These are phyloP conservation scores for Talaromyces sp. DNA, from an alignment of 2,329 filamentous ascomycete species.

Conservation along the genomic window DNA sequence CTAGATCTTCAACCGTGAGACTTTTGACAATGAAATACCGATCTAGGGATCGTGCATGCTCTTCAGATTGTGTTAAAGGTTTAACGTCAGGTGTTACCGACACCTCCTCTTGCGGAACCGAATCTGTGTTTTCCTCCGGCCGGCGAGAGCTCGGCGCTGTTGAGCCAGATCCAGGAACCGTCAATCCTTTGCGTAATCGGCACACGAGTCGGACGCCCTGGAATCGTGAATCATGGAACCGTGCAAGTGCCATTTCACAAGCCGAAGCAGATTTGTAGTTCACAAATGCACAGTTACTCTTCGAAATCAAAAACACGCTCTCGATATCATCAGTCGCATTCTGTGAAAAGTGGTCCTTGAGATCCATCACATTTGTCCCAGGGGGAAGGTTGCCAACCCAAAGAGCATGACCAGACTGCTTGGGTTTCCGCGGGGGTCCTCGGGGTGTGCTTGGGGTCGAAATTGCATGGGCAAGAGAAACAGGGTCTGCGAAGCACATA, in stretches of 20 bases:
- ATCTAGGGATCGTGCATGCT: conserved; percentile 57
- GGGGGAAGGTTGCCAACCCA: conserved; percentile 96
- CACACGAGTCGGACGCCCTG: conserved; percentile 84
- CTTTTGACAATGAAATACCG: conserved; percentile 94
- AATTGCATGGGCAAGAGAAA: conserved; percentile 9
- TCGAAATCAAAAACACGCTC: conserved; percentile 90
- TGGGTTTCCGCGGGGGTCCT: conserved; percentile 68
- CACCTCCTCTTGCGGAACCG: conserved; percentile 8
- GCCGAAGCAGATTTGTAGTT: conserved; percentile 83
- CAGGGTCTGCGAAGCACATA: conserved; percentile 14
- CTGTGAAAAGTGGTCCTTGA: conserved; percentile 89
- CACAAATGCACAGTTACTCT: conserved; percentile 96
- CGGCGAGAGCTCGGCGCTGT: conserved; percentile 50
- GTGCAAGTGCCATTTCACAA: conserved; percentile 75
- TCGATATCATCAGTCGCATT: conserved; percentile 76
- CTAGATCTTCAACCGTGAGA: conserved; percentile 84
- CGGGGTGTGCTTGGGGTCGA: conserved; percentile 49
- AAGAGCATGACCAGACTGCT: conserved; percentile 79
- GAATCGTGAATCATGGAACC: conserved; percentile 89
- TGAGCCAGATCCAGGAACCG: conserved; percentile 37
- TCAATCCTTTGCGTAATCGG: conserved; percentile 66
- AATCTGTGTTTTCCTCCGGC: conserved; percentile 16
- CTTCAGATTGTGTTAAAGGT: conserved; percentile 21
- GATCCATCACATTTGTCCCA: conserved; percentile 74
- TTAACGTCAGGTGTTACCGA: not conserved